Evolutionary conservation across 2,329 filamentous ascomycete genomes (phyloP), one percentile per base, ranked within the genome.

Genomic region (Scedosporium minutisporum): DNA sequence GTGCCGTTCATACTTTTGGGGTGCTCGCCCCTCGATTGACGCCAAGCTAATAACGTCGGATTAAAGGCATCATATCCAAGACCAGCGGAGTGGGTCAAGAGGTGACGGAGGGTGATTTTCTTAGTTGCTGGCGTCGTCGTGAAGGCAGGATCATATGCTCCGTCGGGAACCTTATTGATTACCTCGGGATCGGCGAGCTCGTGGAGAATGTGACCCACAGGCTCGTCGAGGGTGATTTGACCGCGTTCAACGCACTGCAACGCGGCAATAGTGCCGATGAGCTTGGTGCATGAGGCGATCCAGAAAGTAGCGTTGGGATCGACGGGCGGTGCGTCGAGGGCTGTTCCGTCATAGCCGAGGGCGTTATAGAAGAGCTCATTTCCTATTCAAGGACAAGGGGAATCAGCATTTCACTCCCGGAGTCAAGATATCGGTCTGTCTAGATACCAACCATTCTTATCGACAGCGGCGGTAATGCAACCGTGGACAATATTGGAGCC

Each of bases 41-140:
- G 55, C 62, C 62, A 63, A 23, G 42, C 57, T 6, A 48, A 42
- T 12, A 60, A 29, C 0, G 25, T 44, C n/a, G 62, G 57, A 41
- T 60, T 58, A n/a, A 60, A 53, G 9, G 41, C 18, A 21, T 63
- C 62, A 10, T 60, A 58, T 9, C 48, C 57, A 14, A 63, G 25
- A 4, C 62, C 62, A 29, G 53, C 46, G 12, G 41, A 60, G 27
- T 63, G 62, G 6, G 48, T 60, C 12, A 63, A 33, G 53, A 63
- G 58, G 38, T 63, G 62, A 7, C 62, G 57, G 3, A 63, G 62
- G n/a, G 57, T 63, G 3, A 63, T 63, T 2, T 59, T 53, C 21
- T 60, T 58, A 25, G n/a, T 27, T 10, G 53, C 53, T 18, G 53
- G 53, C 10, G 16, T 57, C 23, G 53, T 57, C 16, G 14, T 14